A percentile compares a stretch with the other conserved stretches of the same genome.
These are phyloP conservation scores for Claviceps spartinae DNA, from an alignment of 2,329 filamentous ascomycete genomes.

Conservation along the genomic window DNA sequence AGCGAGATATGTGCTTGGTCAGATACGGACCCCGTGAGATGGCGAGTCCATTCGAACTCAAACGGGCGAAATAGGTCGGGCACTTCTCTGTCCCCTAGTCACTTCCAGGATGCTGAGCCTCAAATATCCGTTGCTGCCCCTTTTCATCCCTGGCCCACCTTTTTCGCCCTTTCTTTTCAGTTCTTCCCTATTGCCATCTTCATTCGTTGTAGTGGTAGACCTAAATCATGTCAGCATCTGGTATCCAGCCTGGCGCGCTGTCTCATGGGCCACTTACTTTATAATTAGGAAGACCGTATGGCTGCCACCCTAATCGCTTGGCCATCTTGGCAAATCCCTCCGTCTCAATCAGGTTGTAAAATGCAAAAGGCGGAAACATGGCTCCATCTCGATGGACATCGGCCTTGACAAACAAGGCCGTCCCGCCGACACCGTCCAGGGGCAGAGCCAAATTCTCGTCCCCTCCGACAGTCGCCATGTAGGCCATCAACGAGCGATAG, in stretches of 20 bases:
- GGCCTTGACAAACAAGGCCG: slow-evolving; percentile 83
- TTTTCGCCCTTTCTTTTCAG: background rate
- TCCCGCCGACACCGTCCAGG: slow-evolving; percentile 88
- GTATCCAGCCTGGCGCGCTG: background rate
- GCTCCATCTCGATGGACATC: slow-evolving; percentile 94
- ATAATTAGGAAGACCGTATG: slow-evolving; percentile 89
- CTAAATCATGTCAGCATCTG: slow-evolving; percentile 27
- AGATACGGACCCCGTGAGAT: no score
- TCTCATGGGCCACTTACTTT: slow-evolving; percentile 47
- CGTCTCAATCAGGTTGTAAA: slow-evolving; percentile 95
- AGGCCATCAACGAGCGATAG: slow-evolving; percentile 82
- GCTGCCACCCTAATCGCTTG: slow-evolving; percentile 68
- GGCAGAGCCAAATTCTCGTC: slow-evolving; percentile 51
- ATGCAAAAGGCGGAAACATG: slow-evolving; percentile 95
- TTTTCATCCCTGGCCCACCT: background rate
- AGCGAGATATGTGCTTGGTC: no score
- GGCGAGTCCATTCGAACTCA: no score
- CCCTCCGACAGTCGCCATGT: slow-evolving; percentile 48
- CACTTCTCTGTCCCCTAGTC: no score
- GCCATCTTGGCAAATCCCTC: slow-evolving; percentile 99
- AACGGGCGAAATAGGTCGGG: no score
- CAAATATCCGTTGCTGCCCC: background rate
- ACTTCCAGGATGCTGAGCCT: no score
- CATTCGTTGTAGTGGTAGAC: slow-evolving; percentile 87
- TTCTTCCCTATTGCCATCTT: slow-evolving; percentile 11